Evolutionary conservation across 163 green algal genomes (phyloP).

Genomic region (Coccomyxa subellipsoidea): DNA sequence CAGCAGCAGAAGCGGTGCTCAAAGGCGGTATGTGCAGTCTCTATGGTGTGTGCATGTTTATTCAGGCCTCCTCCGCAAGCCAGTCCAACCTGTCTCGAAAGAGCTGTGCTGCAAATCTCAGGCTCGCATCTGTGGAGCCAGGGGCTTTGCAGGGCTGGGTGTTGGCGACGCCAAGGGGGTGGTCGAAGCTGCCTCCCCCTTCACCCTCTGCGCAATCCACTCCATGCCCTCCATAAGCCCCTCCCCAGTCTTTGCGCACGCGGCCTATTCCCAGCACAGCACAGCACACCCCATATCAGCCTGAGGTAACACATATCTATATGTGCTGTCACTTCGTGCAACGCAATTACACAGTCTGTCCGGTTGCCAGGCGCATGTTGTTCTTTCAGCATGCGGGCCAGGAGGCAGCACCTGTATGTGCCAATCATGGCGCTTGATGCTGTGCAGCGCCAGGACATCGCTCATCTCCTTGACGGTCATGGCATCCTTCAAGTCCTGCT

Average conservation of each 20-base stretch:
- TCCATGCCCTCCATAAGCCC: constrained; percentile 72
- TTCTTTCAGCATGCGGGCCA: background rate
- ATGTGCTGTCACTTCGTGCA: background rate
- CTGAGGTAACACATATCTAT: background rate
- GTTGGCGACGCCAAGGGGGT: background rate
- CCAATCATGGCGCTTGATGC: constrained; percentile 73
- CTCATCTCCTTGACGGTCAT: constrained; percentile 76
- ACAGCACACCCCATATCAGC: background rate
- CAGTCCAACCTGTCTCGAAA: background rate
- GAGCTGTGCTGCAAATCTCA: background rate
- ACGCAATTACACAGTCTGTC: background rate
- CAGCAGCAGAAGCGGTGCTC: no score
- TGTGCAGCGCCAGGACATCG: constrained; percentile 61
- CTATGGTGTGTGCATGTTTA: no score
- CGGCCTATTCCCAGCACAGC: constrained; percentile 58
- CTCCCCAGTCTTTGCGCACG: constrained; percentile 69
- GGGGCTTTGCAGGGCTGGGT: background rate
- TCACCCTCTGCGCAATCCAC: constrained; percentile 58
- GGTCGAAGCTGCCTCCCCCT: background rate
- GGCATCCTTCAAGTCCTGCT: constrained; percentile 76
- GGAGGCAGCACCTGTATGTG: constrained; percentile 56
- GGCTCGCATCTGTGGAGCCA: background rate
- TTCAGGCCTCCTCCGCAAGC: no score
- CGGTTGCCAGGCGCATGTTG: background rate
- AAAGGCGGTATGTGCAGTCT: no score